Evolutionary conservation across 2,329 filamentous ascomycete species (phyloP), one percentile per base, ranked within the genome.

Genomic region (Cryphonectria parasitica): DNA sequence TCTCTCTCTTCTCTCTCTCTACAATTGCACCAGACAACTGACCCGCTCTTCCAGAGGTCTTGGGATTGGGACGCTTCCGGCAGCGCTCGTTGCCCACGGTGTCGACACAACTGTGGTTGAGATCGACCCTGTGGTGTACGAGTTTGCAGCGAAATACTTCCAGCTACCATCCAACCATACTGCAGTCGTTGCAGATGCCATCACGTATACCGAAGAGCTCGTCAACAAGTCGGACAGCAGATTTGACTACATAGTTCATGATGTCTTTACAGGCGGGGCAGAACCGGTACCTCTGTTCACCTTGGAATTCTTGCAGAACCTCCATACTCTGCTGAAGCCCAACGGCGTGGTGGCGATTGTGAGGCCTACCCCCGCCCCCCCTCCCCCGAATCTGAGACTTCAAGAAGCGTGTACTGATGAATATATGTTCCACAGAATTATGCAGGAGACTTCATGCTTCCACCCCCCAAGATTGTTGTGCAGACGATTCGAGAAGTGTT

Each of bases 251-350:
- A 96, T 99, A 77, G 87, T 99, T 68, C 96, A 99, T 79, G 96
- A 99, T 75, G 96, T 99, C 34, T 99, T 99, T 79, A 99, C 96
- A 0, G 96, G 96, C 34, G 96, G 96, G 67, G 95, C 94, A 0
- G 96, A 98, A 79, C 96, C 96, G 0, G 89, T 95, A 2, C 85
- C 90, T 10, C 88, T 99, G 10, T 99, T 99, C 81, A 98, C 95
- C 0, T 80, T 90, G 6, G 91, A 96, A 75, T 98, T 99, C 77
- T 82, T 99, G 60, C 81, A 87, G 67, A 89, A 91, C 6, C 84
- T 99, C 1, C 83, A 88, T 74, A 79, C 86, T 5, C 86, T 98
- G 8, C 85, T 99, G 62, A 92, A 89, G 73, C 88, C 91, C 0
- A 87, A 93, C 66, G 96, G 96, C 58, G 91, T 93, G 19, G 91